A percentile compares a stretch with the other conserved stretches of the same genome.
Evolutionary conservation across 2,329 filamentous ascomycete genomes (phyloP).

Genomic region (Fusarium sp.): DNA sequence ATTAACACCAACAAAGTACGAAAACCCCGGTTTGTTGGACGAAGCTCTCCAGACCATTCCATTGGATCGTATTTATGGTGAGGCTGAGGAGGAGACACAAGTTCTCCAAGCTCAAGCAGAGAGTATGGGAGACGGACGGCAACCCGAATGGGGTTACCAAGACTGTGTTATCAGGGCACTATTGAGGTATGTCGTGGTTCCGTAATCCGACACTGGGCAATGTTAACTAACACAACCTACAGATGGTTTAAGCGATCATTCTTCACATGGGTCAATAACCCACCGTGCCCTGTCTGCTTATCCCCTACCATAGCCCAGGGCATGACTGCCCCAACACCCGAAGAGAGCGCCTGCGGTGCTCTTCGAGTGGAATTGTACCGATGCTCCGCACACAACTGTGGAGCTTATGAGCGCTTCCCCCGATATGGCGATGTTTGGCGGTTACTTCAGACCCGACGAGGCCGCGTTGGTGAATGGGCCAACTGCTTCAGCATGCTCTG

Average conservation of each 20-base stretch:
- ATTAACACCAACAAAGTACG: constrained; percentile 90
- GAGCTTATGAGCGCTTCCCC: constrained; percentile 87
- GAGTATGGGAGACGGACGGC: constrained; percentile 83
- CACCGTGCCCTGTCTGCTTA: constrained; percentile 82
- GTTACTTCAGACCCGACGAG: constrained; percentile 85
- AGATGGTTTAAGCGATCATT: constrained; percentile 94
- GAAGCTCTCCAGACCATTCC: constrained; percentile 90
- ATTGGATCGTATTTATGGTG: constrained; percentile 89
- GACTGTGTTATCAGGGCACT: constrained; percentile 94
- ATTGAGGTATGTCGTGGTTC: constrained; percentile 71
- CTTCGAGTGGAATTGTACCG: constrained; percentile 89
- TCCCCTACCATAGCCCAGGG: constrained; percentile 86
- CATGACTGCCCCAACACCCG: constrained; percentile 85
- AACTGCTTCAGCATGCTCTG: constrained; percentile 99
- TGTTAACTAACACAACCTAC: constrained; percentile 30
- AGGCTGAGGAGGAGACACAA: constrained; percentile 94
- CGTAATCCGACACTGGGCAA: background rate
- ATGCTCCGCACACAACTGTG: constrained; percentile 82
- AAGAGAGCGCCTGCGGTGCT: constrained; percentile 90
- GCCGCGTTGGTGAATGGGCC: constrained; percentile 94
- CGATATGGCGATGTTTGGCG: constrained; percentile 97
- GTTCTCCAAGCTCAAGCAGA: constrained; percentile 88
- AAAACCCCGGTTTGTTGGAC: constrained; percentile 94
- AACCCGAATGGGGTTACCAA: constrained; percentile 95
- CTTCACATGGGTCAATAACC: constrained; percentile 98